Base-by-base conservation (phyloP, 78 protist species). In the Blattamonas nauphoetae region DNA sequence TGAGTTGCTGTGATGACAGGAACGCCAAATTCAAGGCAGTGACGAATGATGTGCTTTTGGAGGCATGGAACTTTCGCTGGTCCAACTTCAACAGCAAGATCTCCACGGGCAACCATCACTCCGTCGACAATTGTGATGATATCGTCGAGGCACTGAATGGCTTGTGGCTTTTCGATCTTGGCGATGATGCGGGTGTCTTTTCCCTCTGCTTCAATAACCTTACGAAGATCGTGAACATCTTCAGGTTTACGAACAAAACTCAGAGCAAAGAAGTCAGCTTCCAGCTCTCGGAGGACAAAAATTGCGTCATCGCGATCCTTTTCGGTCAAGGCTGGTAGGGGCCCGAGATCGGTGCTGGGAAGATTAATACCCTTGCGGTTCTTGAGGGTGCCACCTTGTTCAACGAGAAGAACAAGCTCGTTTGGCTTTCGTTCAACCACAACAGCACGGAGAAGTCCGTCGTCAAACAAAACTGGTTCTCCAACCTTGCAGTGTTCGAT, bases 101-200 rank as follows among this genome's bases (percentile, higher is more conserved):
- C 98, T 38, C 98, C 98, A 42, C 98, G 91, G 34, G 98, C 98
- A 29, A 96, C 98, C 98, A 96, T 96, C 86, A 95, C 89, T 77
- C 96, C 98, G 46, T 95, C 97, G 38, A 94, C 45, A 1, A 41
- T 95, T 1, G 78, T 93, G 44, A 96, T 43, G 91, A 96, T 96
- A 1, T 86, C 96, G 87, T 92, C 95, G 38, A 96, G 84, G 91
- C 89, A 91, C 46, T 86, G 87, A 41, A 96, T 78, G 43, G 96
- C 98, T 44, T 93, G 93, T 32, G 85, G 92, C 55, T 91, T 94
- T 85, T 96, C 98, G 85, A 96, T 95, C 92, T 96, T 96, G 4
- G 94, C 79, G 84, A 96, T 96, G 92, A 96, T 92, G 63, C 55
- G 1, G 77, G 89, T 79, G 81, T 87, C n/a, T 81, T 64, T 45